Conservation (phyloP, 2,329 filamentous ascomycete genomes). For the Penicillium oxalicum region DNA sequence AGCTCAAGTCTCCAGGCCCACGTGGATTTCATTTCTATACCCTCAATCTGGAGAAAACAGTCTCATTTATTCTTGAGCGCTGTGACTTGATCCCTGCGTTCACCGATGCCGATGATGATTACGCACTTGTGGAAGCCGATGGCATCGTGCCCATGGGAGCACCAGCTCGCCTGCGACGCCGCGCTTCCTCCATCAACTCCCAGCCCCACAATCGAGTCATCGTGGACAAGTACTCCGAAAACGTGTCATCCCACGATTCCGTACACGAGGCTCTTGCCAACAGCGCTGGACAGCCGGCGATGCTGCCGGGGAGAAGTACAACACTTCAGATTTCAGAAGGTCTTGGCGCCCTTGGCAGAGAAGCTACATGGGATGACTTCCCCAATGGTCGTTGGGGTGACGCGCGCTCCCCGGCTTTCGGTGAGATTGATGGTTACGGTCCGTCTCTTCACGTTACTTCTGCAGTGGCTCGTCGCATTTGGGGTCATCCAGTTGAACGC, state of each 20-base stretch:
- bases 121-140: conserved; percentile 40
- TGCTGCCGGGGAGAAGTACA: conserved; percentile 70
- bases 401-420: conserved; percentile 84
- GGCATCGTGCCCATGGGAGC: conserved; percentile 20
- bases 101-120: conserved; percentile 40
- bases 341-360: conserved; percentile 77
- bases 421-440: conserved; percentile 96
- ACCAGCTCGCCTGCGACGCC: conserved; percentile 42
- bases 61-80: conserved; percentile 84
- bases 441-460: conserved; percentile 89
- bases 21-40: conserved; percentile 97
- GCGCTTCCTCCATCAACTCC: conserved; percentile 73
- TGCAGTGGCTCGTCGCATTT: conserved; percentile 74
- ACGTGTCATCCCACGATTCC: conserved; percentile 33
- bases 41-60: conserved; percentile 89
- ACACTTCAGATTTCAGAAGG: conserved; percentile 92
- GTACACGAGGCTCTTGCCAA: conserved; percentile 64
- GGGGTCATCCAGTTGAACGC: conserved; percentile 67
- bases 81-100: conserved; percentile 69
- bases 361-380: conserved; percentile 98
- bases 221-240: conserved; percentile 51
- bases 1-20: conserved; percentile 54
- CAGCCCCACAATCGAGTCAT: conserved; percentile 85
- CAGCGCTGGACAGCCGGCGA: conserved; percentile 67
- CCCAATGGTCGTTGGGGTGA: conserved; percentile 96